phyloP scores from a whole-genome alignment of 768 basidiomycete species.

The Cyclocybe cylindracea region DNA sequence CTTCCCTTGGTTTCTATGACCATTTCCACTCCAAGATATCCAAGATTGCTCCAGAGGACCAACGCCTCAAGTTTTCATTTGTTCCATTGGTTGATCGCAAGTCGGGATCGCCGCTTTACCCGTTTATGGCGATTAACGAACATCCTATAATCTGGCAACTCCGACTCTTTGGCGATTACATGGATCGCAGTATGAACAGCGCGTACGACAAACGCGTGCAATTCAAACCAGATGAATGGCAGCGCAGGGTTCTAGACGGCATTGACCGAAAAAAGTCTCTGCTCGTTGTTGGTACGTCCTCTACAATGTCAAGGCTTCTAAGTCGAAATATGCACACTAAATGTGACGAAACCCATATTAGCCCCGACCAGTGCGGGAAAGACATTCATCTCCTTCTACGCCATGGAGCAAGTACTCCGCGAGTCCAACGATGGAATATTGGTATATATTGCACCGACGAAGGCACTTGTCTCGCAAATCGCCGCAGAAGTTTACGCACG shows the following conservation, averaged over 20 bases:
- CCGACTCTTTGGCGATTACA: slow-evolving; percentile 66
- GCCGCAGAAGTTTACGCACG: slow-evolving; percentile 75
- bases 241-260: slow-evolving; percentile 62
- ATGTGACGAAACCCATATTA: slow-evolving; percentile 19
- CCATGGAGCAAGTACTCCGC: slow-evolving; percentile 69
- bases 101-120: slow-evolving; percentile 36
- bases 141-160: slow-evolving; percentile 67
- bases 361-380: slow-evolving; percentile 76
- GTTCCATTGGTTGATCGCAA: slow-evolving; percentile 54
- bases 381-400: slow-evolving; percentile 77
- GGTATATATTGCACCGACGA: slow-evolving; percentile 76
- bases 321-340: neutral
- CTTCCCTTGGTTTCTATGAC: slow-evolving; percentile 47
- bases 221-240: slow-evolving; percentile 75
- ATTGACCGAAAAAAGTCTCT: slow-evolving; percentile 61
- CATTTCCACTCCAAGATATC: slow-evolving; percentile 29
- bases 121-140: slow-evolving; percentile 58
- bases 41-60: slow-evolving; percentile 19
- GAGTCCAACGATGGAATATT: slow-evolving; percentile 66
- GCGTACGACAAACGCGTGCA: slow-evolving; percentile 55
- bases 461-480: slow-evolving; percentile 71
- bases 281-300: slow-evolving; percentile 60
- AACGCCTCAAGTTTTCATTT: slow-evolving; percentile 49
- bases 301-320: neutral
- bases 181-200: slow-evolving; percentile 75